Evolutionary conservation across 225 moss, liverwort and hornwort genomes (phyloP).

Genomic region (Marchantia polymorpha): DNA sequence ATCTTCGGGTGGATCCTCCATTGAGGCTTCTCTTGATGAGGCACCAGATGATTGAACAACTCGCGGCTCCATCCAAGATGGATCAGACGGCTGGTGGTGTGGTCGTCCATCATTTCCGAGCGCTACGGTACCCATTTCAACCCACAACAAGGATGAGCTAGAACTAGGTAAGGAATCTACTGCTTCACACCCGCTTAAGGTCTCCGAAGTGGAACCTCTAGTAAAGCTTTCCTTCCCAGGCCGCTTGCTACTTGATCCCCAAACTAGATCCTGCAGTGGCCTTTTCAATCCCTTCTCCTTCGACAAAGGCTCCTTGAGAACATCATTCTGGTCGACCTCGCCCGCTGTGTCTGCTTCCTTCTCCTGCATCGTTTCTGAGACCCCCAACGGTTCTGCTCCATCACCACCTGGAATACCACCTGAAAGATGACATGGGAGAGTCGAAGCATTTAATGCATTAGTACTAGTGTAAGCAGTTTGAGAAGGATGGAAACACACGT

Average conservation of each 20-base stretch:
- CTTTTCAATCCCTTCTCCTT: slow-evolving; percentile 48
- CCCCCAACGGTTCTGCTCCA: slow-evolving; percentile 7
- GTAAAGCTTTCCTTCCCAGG: slow-evolving; percentile 65
- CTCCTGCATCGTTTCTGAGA: slow-evolving; percentile 24
- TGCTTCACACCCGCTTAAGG: slow-evolving; percentile 25
- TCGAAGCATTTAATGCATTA: slow-evolving; percentile 1
- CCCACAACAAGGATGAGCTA: slow-evolving; percentile 56
- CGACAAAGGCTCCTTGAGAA: slow-evolving; percentile 31
- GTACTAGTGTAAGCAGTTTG: neutral
- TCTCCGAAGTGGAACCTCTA: slow-evolving; percentile 64
- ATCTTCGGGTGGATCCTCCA: slow-evolving; percentile 60
- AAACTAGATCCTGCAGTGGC: slow-evolving; percentile 36
- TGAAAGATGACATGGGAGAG: slow-evolving; percentile 20
- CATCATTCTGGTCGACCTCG: slow-evolving; percentile 36
- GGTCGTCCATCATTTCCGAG: slow-evolving; percentile 52
- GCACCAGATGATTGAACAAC: slow-evolving; percentile 50
- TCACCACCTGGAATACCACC: slow-evolving; percentile 29
- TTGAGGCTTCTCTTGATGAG: slow-evolving; percentile 45
- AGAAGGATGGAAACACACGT: neutral
- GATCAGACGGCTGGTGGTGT: slow-evolving; percentile 27
- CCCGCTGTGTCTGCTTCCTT: slow-evolving; percentile 33
- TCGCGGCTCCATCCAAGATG: slow-evolving; percentile 31
- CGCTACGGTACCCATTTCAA: slow-evolving; percentile 73
- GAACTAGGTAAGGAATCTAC: slow-evolving; percentile 54
- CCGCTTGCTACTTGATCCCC: slow-evolving; percentile 62